Evolutionary conservation across 306 rosid genomes (phyloP).

Genomic region (Corylus avellana): DNA sequence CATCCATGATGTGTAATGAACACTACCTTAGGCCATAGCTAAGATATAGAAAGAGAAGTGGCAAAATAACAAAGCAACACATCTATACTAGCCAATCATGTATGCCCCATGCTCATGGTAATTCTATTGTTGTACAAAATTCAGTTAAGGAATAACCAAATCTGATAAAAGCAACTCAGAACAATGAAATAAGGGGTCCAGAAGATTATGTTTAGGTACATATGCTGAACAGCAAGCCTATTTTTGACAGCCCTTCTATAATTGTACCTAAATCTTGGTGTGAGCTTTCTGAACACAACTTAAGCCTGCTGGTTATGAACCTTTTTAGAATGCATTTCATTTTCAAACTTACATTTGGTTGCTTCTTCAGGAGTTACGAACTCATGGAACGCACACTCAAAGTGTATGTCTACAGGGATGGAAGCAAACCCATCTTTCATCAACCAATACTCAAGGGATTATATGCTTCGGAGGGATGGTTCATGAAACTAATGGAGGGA

Average conservation of each 20-base stretch:
- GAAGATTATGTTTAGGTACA: background rate
- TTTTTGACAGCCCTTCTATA: constrained; percentile 2
- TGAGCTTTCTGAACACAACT: background rate
- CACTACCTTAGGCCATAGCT: background rate
- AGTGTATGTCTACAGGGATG: constrained; percentile 86
- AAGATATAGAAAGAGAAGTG: background rate
- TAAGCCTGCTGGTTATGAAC: background rate
- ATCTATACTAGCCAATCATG: background rate
- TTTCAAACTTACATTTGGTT: constrained; percentile 15
- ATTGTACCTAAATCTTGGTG: background rate
- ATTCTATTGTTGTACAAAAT: background rate
- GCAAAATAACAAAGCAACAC: background rate
- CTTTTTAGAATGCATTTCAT: background rate
- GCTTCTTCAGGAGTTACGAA: constrained; percentile 76
- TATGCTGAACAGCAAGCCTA: background rate
- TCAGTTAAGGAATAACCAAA: background rate
- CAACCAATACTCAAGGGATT: constrained; percentile 81
- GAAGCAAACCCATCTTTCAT: constrained; percentile 86
- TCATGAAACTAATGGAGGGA: constrained; percentile 92
- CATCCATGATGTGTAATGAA: background rate
- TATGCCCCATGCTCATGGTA: background rate
- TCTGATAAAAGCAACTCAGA: background rate
- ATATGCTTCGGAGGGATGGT: constrained; percentile 97
- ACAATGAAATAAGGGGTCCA: background rate
- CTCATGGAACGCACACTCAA: constrained; percentile 84